Evolutionary conservation across 108 stramenopile species (phyloP).

Genomic region (Skeletonema costatum): DNA sequence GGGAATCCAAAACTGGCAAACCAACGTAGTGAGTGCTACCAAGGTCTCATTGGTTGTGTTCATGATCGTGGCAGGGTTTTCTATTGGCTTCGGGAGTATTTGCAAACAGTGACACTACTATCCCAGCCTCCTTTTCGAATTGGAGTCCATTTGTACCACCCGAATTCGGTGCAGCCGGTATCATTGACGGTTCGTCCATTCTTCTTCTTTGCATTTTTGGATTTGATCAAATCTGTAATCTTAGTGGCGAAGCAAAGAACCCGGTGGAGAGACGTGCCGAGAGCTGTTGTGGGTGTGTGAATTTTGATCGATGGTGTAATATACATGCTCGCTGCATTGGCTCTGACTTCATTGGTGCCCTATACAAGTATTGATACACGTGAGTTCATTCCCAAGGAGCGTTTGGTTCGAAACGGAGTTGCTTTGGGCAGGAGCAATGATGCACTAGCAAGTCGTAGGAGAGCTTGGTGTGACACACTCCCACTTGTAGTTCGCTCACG

Average conservation of each 20-base stretch:
- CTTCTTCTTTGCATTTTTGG: constrained; percentile 90
- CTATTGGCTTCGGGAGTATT: constrained; percentile 24
- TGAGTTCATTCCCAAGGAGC: constrained; percentile 75
- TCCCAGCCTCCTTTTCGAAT: constrained; percentile 36
- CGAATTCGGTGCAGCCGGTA: constrained; percentile 46
- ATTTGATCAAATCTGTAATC: constrained; percentile 86
- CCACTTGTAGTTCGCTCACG: constrained; percentile 90
- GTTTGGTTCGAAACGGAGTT: constrained; percentile 65
- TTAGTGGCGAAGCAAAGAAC: constrained; percentile 79
- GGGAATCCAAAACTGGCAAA: constrained; percentile 70
- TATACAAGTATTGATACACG: constrained; percentile 57
- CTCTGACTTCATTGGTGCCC: constrained; percentile 76
- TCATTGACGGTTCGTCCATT: constrained; percentile 37
- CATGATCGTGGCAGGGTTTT: constrained; percentile 85
- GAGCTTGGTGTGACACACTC: constrained; percentile 84
- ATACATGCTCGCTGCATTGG: constrained; percentile 73
- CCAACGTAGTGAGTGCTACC: constrained; percentile 73
- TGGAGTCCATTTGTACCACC: constrained; percentile 44
- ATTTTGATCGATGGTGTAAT: constrained; percentile 59
- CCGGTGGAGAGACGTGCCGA: constrained; percentile 77
- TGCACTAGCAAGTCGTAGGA: constrained; percentile 69
- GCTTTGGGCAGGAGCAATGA: constrained; percentile 61
- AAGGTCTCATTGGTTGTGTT: constrained; percentile 75
- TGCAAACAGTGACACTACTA: constrained; percentile 1
- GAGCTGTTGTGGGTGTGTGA: constrained; percentile 62